These are phyloP conservation scores for Desmodesmus armatus DNA, from an alignment of 139 green algal species.

Conservation along the genomic window DNA sequence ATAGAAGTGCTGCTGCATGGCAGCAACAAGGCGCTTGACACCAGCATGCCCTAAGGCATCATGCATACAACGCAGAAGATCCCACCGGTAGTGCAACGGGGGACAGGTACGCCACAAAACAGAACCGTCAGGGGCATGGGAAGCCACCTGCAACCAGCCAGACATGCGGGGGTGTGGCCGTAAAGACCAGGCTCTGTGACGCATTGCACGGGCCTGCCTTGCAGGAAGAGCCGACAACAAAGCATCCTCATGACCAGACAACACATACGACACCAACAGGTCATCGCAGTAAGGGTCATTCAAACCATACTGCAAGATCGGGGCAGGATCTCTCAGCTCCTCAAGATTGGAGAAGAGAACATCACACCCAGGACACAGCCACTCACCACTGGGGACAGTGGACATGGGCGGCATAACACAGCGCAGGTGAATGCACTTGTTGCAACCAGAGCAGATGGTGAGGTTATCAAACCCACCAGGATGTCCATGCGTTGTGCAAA, in stretches of 20 bases:
- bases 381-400: constrained; percentile 39
- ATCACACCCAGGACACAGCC: constrained; percentile 42
- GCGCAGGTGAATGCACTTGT: constrained; percentile 26
- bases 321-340: constrained; percentile 26
- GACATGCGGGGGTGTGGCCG: background rate
- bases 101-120: constrained; percentile 6
- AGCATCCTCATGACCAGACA: background rate
- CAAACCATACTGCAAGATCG: background rate
- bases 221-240: background rate
- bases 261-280: constrained; percentile 1
- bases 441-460: constrained; percentile 22
- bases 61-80: constrained; percentile 26
- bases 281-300: constrained; percentile 14
- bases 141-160: constrained; percentile 21
- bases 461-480: constrained; percentile 43
- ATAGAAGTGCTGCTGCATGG: constrained; percentile 41
- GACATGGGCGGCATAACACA: constrained; percentile 34
- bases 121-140: background rate
- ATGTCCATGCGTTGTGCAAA: no score
- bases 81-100: constrained; percentile 12
- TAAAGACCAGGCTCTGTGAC: background rate
- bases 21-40: constrained; percentile 16
- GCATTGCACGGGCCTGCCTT: background rate
- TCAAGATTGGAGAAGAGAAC: constrained; percentile 21
- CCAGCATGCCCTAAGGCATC: constrained; percentile 48